phyloP scores from a whole-genome alignment of 805 yeast species.

The Wickerhamiella siamensis region DNA sequence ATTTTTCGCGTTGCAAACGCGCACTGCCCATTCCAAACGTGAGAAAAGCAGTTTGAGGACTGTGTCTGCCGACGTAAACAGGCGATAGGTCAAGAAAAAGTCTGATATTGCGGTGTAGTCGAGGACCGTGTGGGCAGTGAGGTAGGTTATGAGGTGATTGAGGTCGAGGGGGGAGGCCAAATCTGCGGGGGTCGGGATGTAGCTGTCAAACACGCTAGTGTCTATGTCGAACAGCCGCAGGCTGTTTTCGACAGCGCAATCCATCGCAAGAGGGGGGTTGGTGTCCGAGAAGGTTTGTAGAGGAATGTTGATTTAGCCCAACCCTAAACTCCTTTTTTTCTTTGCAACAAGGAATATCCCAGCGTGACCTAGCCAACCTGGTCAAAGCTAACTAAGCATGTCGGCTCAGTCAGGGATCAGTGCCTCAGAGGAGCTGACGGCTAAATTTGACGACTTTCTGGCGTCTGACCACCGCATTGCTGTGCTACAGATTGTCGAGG shows the following conservation, averaged over 20 bases:
- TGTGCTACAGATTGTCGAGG: slow-evolving; percentile 26
- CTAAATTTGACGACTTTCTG: slow-evolving; percentile 32
- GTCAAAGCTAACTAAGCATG: slow-evolving; percentile 26
- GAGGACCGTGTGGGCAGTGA: slow-evolving; percentile 56
- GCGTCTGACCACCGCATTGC: slow-evolving; percentile 26
- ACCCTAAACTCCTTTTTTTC: background rate
- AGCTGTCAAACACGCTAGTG: background rate
- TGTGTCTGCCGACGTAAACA: slow-evolving; percentile 44
- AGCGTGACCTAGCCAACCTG: background rate
- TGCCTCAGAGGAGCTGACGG: slow-evolving; percentile 33
- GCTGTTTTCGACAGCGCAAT: slow-evolving; percentile 1
- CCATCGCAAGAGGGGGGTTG: background rate
- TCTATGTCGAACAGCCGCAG: background rate
- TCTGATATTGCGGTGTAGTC: slow-evolving; percentile 72
- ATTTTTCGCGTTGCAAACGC: slow-evolving; percentile 20
- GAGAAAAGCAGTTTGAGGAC: slow-evolving; percentile 48
- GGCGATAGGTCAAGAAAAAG: slow-evolving; percentile 71
- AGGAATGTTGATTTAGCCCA: slow-evolving; percentile 1
- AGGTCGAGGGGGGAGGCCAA: slow-evolving; percentile 14
- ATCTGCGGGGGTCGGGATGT: slow-evolving; percentile 3
- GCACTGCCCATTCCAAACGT: slow-evolving; percentile 59
- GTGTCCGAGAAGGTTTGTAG: background rate
- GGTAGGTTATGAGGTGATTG: slow-evolving; percentile 22
- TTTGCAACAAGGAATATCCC: background rate
- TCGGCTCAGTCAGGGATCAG: slow-evolving; percentile 53